These are phyloP conservation scores for Lentinula boryana DNA, from an alignment of 768 basidiomycete species.

Conservation along the genomic window DNA sequence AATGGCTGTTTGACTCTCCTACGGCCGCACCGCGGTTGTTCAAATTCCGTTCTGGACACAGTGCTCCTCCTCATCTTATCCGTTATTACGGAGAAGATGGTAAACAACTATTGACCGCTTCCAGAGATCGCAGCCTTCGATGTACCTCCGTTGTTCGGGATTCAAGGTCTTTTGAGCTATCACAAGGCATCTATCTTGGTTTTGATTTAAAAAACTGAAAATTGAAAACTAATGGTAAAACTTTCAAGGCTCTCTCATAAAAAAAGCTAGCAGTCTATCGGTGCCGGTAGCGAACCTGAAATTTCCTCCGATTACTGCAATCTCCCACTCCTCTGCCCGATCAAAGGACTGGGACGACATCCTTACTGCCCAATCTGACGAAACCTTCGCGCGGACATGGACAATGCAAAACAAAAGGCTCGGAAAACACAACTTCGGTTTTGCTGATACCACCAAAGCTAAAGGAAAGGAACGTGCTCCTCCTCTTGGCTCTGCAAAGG, in stretches of 20 bases:
- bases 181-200: constrained; percentile 53
- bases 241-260: constrained; percentile 65
- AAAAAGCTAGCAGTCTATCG: constrained; percentile 73
- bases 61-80: constrained; percentile 84
- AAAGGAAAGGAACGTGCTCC: constrained; percentile 38
- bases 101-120: constrained; percentile 87
- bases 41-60: constrained; percentile 91
- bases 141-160: constrained; percentile 93
- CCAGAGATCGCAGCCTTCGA: constrained; percentile 82
- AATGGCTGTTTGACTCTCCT: constrained; percentile 97
- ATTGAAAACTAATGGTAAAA: background rate
- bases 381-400: constrained; percentile 73
- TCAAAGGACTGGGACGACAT: constrained; percentile 98
- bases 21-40: constrained; percentile 79
- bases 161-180: constrained; percentile 90
- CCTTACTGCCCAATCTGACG: constrained; percentile 83
- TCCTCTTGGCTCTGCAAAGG: constrained; percentile 65
- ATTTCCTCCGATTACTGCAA: constrained; percentile 70
- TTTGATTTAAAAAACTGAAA: background rate
- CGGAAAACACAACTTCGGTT: constrained; percentile 36
- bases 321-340: constrained; percentile 74
- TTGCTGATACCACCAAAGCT: constrained; percentile 42
- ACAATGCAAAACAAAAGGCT: constrained; percentile 6
- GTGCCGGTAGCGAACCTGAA: constrained; percentile 81
- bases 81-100: constrained; percentile 97